Evolutionary conservation across 2,329 filamentous ascomycete species (phyloP).

Genomic region (Aureobasidium sp.): DNA sequence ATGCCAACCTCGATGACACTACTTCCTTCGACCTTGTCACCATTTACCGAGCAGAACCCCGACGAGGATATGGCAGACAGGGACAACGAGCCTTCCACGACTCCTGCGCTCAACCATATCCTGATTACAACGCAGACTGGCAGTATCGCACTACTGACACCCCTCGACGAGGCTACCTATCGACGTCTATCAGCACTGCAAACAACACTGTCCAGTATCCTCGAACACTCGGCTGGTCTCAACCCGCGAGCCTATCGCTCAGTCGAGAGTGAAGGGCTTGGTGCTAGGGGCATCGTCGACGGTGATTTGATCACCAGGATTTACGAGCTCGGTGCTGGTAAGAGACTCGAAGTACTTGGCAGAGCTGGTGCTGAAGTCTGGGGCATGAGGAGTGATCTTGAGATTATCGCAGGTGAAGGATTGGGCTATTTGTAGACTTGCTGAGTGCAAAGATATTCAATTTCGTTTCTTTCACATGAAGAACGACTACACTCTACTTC

Average conservation of each 20-base stretch:
- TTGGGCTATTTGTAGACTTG: constrained; percentile 45
- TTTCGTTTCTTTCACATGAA: not conserved
- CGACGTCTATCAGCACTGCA: constrained; percentile 75
- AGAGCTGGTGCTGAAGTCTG: constrained; percentile 63
- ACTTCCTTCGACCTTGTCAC: constrained; percentile 55
- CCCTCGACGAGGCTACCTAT: constrained; percentile 73
- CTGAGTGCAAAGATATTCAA: not conserved
- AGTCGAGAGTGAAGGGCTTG: constrained; percentile 39
- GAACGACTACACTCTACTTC: too few relatives aligned
- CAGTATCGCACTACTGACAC: constrained; percentile 66
- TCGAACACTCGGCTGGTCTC: constrained; percentile 70
- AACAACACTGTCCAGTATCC: constrained; percentile 67
- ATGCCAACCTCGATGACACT: constrained; percentile 67
- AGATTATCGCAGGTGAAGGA: constrained; percentile 57
- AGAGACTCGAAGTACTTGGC: constrained; percentile 64
- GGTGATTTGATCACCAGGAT: constrained; percentile 68
- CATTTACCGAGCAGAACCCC: constrained; percentile 37
- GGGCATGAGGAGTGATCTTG: constrained; percentile 63
- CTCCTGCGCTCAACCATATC: constrained; percentile 41
- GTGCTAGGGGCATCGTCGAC: constrained; percentile 65
- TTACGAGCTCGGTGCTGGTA: constrained; percentile 65
- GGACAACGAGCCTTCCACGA: constrained; percentile 24
- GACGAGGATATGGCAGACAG: constrained; percentile 14
- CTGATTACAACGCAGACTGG: constrained; percentile 72
- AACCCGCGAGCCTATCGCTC: constrained; percentile 76